phyloP scores from a whole-genome alignment of 768 basidiomycete genomes.

The Austroboletus festivus region DNA sequence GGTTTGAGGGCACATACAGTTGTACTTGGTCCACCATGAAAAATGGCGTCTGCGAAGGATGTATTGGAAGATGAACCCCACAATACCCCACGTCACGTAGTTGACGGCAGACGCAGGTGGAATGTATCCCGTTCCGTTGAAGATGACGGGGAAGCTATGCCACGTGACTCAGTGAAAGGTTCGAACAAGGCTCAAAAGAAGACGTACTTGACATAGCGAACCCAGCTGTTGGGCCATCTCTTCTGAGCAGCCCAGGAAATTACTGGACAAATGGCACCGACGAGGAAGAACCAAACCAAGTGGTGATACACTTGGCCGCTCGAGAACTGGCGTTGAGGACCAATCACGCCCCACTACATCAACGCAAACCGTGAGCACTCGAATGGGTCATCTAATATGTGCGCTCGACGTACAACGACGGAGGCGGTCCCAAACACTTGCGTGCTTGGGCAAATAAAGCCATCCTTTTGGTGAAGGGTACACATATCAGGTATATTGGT shows the following conservation, averaged over 20 bases:
- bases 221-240: conserved; percentile 62
- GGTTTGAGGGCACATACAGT: conserved; percentile 24
- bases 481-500: conserved; percentile 37
- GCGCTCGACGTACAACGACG: conserved; percentile 43
- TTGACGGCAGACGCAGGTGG: conserved; percentile 65
- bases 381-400: background rate
- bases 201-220: conserved; percentile 63
- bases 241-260: conserved; percentile 50
- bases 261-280: conserved; percentile 64
- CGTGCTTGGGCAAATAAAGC: conserved; percentile 31
- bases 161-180: background rate
- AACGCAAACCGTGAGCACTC: background rate
- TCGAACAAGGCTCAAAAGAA: background rate
- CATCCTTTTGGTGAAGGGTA: conserved; percentile 18
- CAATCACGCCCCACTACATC: conserved; percentile 69
- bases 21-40: conserved; percentile 65
- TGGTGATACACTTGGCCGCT: conserved; percentile 60
- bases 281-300: conserved; percentile 75
- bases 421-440: conserved; percentile 52
- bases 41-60: conserved; percentile 59
- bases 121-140: conserved; percentile 57
- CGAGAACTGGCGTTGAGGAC: conserved; percentile 73
- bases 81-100: conserved; percentile 66
- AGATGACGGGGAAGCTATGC: conserved; percentile 45
- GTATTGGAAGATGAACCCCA: conserved; percentile 67